Evolutionary conservation across 129 eudicot species (phyloP), one percentile per base, ranked within the genome.

Genomic region (Centella asiatica): DNA sequence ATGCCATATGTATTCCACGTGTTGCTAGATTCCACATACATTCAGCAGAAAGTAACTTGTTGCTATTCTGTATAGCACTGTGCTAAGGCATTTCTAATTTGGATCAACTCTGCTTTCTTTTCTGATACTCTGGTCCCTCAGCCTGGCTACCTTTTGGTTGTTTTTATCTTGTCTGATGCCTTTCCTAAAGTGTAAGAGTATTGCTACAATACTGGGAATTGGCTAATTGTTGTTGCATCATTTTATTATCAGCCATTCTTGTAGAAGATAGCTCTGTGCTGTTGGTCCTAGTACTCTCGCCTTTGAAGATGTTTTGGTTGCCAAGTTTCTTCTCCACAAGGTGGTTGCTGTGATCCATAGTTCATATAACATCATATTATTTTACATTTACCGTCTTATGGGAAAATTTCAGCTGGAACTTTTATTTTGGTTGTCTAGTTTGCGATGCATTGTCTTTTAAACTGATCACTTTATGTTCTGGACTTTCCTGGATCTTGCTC

Each of bases 341-440:
- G 78, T 72, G 55, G 78, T 72, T 39, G 65, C 77, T 67, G 81
- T 67, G 67, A 67, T 72, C 70, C 63, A 53, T 77, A 46, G 74
- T 64, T 51, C 44, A 18, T 24, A 29, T 56, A 56, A 28, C 17
- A 49, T 15, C 44, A 65, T 70, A 33, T 47, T 50, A 28, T 3
- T 18, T 18, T 39, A 50, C 25, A 48, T 42, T 57, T 72, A 29
- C 53, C 52, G 19, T 26, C 54, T 72, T 56, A 37, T 54, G 23
- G 62, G 69, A 47, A 57, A 55, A 15, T 56, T 49, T 15, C 69
- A 44, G 48, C 47, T 56, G 46, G 33, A 40, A 17, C 39, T 55
- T 19, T 23, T 67, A 31, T 37, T 49, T 25, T 63, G 26, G 17
- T 56, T 24, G 28, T 51, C 58, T 60, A 5, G 42, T 44, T 44